Evolutionary conservation across 2,329 filamentous ascomycete species (phyloP).

Genomic region (Colletotrichum sp.): DNA sequence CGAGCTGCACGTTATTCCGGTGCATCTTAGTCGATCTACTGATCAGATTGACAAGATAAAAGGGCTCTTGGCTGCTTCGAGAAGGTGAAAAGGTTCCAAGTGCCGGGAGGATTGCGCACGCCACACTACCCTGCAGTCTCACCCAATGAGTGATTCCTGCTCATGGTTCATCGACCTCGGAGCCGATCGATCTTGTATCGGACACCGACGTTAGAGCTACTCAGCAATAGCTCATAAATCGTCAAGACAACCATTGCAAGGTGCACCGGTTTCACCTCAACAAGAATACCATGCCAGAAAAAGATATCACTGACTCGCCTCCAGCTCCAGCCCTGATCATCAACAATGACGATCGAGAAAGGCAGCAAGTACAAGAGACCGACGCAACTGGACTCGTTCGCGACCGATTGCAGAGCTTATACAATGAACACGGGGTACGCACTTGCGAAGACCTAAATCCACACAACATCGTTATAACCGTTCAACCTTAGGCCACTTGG

Average conservation of each 20-base stretch:
- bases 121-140: background rate
- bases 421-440: background rate
- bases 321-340: background rate
- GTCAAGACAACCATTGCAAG: background rate
- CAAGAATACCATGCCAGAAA: background rate
- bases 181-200: background rate
- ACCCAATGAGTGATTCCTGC: background rate
- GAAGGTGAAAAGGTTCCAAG: background rate
- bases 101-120: background rate
- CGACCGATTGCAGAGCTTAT: background rate
- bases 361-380: background rate
- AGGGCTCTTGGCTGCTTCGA: background rate
- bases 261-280: rapidly evolving
- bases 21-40: background rate
- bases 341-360: background rate
- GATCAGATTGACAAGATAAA: background rate
- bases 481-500: conserved; percentile 34
- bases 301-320: background rate
- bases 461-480: rapidly evolving
- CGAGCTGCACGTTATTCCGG: rapidly evolving
- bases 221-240: background rate
- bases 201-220: background rate
- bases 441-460: background rate
- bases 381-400: background rate
- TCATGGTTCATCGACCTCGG: background rate